Percentiles rank a stretch among this genome's conserved stretches.
phyloP scores from a whole-genome alignment of 768 basidiomycete genomes.

The Imleria badia region DNA sequence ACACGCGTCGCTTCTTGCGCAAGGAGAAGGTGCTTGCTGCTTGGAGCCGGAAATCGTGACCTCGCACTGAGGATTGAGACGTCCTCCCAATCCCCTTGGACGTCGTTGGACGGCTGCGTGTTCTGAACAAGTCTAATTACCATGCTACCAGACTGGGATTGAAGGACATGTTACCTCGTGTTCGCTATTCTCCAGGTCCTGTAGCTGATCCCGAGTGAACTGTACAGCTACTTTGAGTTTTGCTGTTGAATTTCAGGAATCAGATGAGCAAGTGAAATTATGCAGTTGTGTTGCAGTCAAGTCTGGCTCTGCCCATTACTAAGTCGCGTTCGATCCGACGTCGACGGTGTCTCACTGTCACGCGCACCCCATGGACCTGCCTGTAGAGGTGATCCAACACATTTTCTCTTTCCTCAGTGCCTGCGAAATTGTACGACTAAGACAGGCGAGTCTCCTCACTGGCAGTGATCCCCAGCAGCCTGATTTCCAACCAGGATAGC shows the following conservation, averaged over 20 bases:
- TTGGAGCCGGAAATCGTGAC: slow-evolving; percentile 3
- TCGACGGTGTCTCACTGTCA: no score
- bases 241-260: background rate
- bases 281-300: background rate
- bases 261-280: background rate
- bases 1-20: slow-evolving; percentile 31
- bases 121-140: background rate
- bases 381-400: background rate
- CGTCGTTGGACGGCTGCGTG: background rate
- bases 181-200: background rate
- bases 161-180: slow-evolving; percentile 6
- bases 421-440: background rate
- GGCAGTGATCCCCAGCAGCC: background rate
- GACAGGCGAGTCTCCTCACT: background rate
- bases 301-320: background rate
- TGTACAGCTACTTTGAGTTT: slow-evolving; percentile 12
- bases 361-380: background rate
- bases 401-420: background rate
- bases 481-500: background rate
- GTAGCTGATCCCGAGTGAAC: background rate
- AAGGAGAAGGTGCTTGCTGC: slow-evolving; percentile 17
- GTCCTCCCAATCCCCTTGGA: slow-evolving; percentile 37
- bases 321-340: no score
- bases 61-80: slow-evolving; percentile 17
- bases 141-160: background rate